Evolutionary conservation across 805 yeast species (phyloP).

Genomic region (Isabelozyma pseudorhagii): DNA sequence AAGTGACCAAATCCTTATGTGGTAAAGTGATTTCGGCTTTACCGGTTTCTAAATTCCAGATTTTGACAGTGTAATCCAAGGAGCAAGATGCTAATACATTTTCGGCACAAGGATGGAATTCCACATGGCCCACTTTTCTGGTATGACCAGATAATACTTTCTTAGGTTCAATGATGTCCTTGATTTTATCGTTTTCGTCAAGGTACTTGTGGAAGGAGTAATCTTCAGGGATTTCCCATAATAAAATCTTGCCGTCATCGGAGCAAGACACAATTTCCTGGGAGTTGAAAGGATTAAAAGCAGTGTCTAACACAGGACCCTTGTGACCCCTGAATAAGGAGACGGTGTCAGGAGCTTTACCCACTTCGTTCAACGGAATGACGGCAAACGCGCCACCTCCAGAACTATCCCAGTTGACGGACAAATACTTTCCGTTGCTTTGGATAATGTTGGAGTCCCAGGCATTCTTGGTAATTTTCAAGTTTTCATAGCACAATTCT

Average conservation of each 20-base stretch:
- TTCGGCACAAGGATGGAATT: conserved; percentile 84
- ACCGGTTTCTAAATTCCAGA: conserved; percentile 85
- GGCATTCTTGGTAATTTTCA: conserved; percentile 82
- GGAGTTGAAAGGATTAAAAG: conserved; percentile 88
- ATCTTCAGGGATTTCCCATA: conserved; percentile 86
- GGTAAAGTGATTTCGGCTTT: conserved; percentile 67
- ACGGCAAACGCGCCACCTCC: conserved; percentile 99
- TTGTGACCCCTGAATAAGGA: conserved; percentile 95
- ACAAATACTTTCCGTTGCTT: conserved; percentile 79
- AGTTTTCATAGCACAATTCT: conserved; percentile 70
- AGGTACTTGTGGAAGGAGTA: conserved; percentile 66
- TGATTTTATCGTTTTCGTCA: conserved; percentile 52
- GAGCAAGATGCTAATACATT: conserved; percentile 88
- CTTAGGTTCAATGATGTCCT: conserved; percentile 65
- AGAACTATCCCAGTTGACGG: conserved; percentile 90
- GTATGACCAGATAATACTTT: conserved; percentile 79
- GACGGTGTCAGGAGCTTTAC: conserved; percentile 90
- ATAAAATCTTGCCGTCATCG: conserved; percentile 72
- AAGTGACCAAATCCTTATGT: conserved; percentile 90
- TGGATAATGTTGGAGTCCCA: conserved; percentile 93
- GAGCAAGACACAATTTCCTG: conserved; percentile 73
- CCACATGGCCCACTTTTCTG: conserved; percentile 90
- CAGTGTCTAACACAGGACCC: conserved; percentile 93
- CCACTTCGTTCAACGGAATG: conserved; percentile 79
- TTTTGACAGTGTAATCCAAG: conserved; percentile 83